Base-by-base conservation (phyloP, 345 rosid species). In the Lepidium aucheri region DNA sequence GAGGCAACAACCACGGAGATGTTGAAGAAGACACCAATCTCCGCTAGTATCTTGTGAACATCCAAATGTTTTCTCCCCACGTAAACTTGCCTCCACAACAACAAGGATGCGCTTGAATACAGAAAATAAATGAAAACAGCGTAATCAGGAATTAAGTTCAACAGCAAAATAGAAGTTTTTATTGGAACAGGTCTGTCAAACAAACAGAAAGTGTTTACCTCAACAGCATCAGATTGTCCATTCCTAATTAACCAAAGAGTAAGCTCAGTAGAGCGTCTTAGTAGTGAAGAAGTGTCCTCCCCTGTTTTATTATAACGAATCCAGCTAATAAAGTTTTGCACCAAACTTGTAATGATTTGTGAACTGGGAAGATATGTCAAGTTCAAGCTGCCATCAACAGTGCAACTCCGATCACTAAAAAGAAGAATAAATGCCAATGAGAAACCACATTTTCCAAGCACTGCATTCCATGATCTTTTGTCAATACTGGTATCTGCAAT, bases 1-100 rank as follows among this genome's bases (percentile, higher is more conserved):
- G 76, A 86, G 76, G 85, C 96, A 88, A 69, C 89, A 88, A 69
- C 97, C 99, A 61, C 85, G 75, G 65, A 90, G 92, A 84, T 94
- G 97, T 69, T 94, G 96, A 74, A 86, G 89, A 28, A 86, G 63
- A 58, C 87, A 86, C 99, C 97, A 94, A 67, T 86, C 83, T 68
- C 90, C 89, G 38, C 77, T 79, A 60, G 57, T 46, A 67, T 83
- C 89, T 83, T 88, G 97, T 57, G 88, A 74, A 62, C 85, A 82
- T 79, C 78, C 80, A 76, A 79, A 90, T 66, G 62, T 79, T 70
- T 82, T 86, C 69, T 94, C 92, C 76, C 82, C 79, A 67, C 65
- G 81, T 52, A 78, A 77, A 78, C 81, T 86, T 68, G 88, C 78
- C 81, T 88, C 97, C 78, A 82, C 86, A 64, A 80, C 62, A 63